These are phyloP conservation scores for Aspergillus ochraceoroseus DNA, from an alignment of 2,329 filamentous ascomycete species.

Conservation along the genomic window DNA sequence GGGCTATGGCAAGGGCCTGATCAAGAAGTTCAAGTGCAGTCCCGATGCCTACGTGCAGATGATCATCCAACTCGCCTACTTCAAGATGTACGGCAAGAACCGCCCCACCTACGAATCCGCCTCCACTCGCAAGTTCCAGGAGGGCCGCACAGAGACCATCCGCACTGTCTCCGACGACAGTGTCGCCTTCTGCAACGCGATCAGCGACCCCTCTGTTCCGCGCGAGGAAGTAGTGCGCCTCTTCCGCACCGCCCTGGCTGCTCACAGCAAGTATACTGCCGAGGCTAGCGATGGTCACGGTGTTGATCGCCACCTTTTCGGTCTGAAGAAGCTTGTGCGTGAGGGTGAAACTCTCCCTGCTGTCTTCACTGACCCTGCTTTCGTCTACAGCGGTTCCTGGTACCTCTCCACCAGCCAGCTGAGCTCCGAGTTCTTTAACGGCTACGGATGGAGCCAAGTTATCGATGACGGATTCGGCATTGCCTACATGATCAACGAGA, in stretches of 20 bases:
- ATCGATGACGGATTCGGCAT: conserved; percentile 95
- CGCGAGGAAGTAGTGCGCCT: conserved; percentile 64
- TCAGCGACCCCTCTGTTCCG: conserved; percentile 63
- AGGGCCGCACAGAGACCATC: conserved; percentile 93
- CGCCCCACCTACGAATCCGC: conserved; percentile 97
- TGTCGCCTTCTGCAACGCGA: conserved; percentile 82
- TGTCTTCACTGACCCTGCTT: conserved; percentile 84
- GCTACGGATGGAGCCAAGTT: conserved; percentile 98
- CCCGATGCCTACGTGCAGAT: conserved; percentile 98
- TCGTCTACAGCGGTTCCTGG: conserved; percentile 78
- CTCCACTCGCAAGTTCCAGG: conserved; percentile 89
- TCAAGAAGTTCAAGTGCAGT: conserved; percentile 99
- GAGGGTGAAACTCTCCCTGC: conserved; percentile 74
- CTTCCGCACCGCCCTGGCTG: conserved; percentile 74
- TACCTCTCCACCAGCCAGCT: conserved; percentile 84
- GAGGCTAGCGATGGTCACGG: conserved; percentile 88
- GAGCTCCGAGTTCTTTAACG: conserved; percentile 96
- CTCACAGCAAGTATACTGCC: conserved; percentile 84
- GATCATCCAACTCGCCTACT: conserved; percentile 96
- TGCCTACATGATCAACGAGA: conserved; percentile 99
- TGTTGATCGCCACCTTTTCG: conserved; percentile 94
- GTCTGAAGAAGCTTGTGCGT: conserved; percentile 82
- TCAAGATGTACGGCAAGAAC: conserved; percentile 98
- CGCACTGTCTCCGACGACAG: conserved; percentile 86
- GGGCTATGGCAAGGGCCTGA: conserved; percentile 93